Evolutionary conservation across 1,284 basidiomycete genomes (phyloP), one percentile per base, ranked within the genome.

Genomic region (Ganoderma lucidum): DNA sequence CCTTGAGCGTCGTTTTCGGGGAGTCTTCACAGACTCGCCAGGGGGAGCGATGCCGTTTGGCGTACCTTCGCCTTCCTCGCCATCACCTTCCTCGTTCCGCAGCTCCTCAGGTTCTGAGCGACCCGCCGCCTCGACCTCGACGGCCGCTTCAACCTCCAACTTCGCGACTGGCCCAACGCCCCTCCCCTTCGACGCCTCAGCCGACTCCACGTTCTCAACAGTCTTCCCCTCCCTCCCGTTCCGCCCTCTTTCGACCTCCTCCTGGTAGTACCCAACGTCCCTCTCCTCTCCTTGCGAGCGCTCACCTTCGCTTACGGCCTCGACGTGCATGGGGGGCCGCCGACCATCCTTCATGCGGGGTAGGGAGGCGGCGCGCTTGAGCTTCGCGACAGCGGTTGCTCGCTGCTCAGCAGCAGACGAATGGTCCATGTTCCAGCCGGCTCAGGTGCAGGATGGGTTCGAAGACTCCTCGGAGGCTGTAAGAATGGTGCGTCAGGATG

Each of bases 341-440:
- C 94, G 83, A 1, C 94, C 95, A 79, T 95, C 92, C 78, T 95
- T 94, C 87, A 93, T 93, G 66, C 95, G 88, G 45, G 95, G 95
- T 37, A 96, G 82, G 28, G 95, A 96, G 62, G 95, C 94, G 48
- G 95, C 95, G 74, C 95, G 90, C 81, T 94, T 96, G 73, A 97
- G 88, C 82, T 91, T 95, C 66, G 94, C 94, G 70, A 96, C 91
- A n/a, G 94, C 93, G 69, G 89, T 88, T 76, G 94, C 93, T 70
- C 95, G 88, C 76, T 92, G 88, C 76, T 91, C 88, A 65, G 91
- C 87, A 84, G 87, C 84, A 67, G 86, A 81, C 59, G 85, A 78
- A 55, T 73, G 73, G 74, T 88, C 87, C 83, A 83, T 86, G 70
- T n/a, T 73, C 70, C 63, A 62, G 72, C 64, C 64, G 70, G 68